Evolutionary conservation across 2,329 filamentous ascomycete genomes (phyloP).

Genomic region (Curvularia sp.): DNA sequence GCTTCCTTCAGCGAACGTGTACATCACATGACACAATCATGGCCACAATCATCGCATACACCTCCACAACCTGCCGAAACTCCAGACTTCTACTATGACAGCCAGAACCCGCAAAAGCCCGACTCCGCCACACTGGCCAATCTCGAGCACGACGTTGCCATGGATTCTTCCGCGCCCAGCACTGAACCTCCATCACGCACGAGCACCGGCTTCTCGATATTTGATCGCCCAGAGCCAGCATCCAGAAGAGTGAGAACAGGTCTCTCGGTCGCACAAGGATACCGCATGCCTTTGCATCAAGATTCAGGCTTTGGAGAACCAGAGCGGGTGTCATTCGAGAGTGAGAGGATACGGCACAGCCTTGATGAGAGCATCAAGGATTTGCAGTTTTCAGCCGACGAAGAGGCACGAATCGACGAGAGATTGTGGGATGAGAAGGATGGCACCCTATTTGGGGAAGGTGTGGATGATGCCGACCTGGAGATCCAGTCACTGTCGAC

Average conservation of each 20-base stretch:
- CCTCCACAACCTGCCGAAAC: constrained; percentile 9
- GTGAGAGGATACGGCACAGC: constrained; percentile 35
- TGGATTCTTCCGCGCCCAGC: constrained; percentile 37
- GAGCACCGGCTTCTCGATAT: constrained; percentile 38
- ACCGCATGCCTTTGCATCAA: constrained; percentile 43
- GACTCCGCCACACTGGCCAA: constrained; percentile 35
- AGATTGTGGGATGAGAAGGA: constrained; percentile 37
- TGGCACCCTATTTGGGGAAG: constrained; percentile 27
- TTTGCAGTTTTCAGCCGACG: constrained; percentile 15
- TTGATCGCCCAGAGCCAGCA: constrained; percentile 27
- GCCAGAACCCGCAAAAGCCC: constrained; percentile 24
- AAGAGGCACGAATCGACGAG: constrained; percentile 33
- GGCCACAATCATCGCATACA: constrained; percentile 16
- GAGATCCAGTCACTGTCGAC: constrained; percentile 21
- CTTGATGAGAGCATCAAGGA: constrained; percentile 35
- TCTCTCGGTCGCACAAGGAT: constrained; percentile 32
- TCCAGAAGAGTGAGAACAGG: constrained; percentile 25
- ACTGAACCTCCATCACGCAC: constrained; percentile 36
- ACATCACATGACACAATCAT: constrained; percentile 32
- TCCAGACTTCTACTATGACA: constrained; percentile 16
- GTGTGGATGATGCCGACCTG: constrained; percentile 24
- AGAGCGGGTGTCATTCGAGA: constrained; percentile 30
- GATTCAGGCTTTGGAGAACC: constrained; percentile 45
- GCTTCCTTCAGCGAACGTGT: constrained; percentile 47
- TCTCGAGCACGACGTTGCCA: constrained; percentile 42